phyloP scores from a whole-genome alignment of 768 basidiomycete species.

The Cubamyces sp. region DNA sequence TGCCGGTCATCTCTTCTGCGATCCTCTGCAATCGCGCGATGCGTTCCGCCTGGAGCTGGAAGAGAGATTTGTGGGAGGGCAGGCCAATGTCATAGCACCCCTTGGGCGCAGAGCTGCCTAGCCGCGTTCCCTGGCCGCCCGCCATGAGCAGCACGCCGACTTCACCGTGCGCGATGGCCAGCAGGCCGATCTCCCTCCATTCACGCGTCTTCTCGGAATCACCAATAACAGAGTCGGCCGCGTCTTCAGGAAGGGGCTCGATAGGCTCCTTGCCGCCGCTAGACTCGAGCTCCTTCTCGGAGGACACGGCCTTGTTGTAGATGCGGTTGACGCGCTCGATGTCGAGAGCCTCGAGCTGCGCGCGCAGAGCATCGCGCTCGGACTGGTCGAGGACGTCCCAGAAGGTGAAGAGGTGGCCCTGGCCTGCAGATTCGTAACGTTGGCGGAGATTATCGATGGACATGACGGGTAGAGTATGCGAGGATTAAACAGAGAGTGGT shows the following conservation, averaged over 20 bases:
- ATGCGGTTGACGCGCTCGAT: conserved; percentile 91
- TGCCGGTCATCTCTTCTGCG: conserved; percentile 59
- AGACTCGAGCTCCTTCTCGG: conserved; percentile 57
- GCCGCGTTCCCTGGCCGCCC: conserved; percentile 94
- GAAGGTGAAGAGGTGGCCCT: conserved; percentile 89
- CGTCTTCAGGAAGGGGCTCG: conserved; percentile 79
- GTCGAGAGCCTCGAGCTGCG: conserved; percentile 81
- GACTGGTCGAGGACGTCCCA: conserved; percentile 70
- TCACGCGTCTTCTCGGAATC: conserved; percentile 58
- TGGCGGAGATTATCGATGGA: conserved; percentile 57
- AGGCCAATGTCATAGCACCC: conserved; percentile 98
- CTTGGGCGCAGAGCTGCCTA: conserved; percentile 92
- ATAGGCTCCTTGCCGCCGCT: conserved; percentile 56
- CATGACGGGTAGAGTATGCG: conserved; percentile 45
- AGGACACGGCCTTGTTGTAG: conserved; percentile 72
- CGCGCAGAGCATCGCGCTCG: conserved; percentile 64
- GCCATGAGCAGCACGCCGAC: conserved; percentile 98
- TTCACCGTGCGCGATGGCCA: conserved; percentile 78
- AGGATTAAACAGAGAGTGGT: conserved; percentile 7
- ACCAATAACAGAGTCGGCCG: conserved; percentile 65
- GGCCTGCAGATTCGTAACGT: conserved; percentile 78
- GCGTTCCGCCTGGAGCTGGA: conserved; percentile 97
- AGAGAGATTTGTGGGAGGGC: conserved; percentile 90
- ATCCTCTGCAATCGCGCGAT: conserved; percentile 82
- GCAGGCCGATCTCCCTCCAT: conserved; percentile 81